Evolutionary conservation across 768 basidiomycete species (phyloP).

Genomic region (Pseudohyphozyma bogoriensis): DNA sequence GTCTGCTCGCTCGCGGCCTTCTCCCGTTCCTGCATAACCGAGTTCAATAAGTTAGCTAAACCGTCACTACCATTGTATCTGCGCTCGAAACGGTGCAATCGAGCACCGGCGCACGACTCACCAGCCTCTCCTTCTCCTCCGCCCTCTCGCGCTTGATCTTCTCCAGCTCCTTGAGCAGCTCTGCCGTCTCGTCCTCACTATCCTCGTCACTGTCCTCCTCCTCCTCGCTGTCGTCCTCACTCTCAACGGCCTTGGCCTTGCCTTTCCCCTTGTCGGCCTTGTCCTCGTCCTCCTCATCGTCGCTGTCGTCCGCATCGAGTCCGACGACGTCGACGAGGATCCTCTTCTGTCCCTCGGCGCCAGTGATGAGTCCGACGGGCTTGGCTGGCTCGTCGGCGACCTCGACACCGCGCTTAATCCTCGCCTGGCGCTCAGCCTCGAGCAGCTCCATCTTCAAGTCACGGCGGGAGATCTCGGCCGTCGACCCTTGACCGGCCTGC

Average conservation of each 20-base stretch:
- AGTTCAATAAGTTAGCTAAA: neutral
- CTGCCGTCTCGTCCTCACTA: slow-evolving; percentile 63
- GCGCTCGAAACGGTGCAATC: neutral
- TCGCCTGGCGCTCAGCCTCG: slow-evolving; percentile 73
- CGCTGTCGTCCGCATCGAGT: slow-evolving; percentile 72
- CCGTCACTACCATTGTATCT: neutral
- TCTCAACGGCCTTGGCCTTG: slow-evolving; percentile 40
- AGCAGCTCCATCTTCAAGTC: slow-evolving; percentile 78
- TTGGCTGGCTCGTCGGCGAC: slow-evolving; percentile 38
- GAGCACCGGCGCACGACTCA: slow-evolving; percentile 30
- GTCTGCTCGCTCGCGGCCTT: slow-evolving; percentile 49
- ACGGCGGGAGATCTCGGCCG: slow-evolving; percentile 59
- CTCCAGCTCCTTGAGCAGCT: slow-evolving; percentile 89
- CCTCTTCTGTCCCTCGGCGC: slow-evolving; percentile 44
- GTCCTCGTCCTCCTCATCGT: slow-evolving; percentile 56
- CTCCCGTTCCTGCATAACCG: slow-evolving; percentile 53
- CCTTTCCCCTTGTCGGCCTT: slow-evolving; percentile 45
- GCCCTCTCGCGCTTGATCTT: slow-evolving; percentile 95
- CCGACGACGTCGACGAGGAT: slow-evolving; percentile 78
- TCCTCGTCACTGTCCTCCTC: slow-evolving; percentile 82
- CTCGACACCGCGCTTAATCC: slow-evolving; percentile 71
- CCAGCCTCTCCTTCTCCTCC: slow-evolving; percentile 68
- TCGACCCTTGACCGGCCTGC: slow-evolving; percentile 81
- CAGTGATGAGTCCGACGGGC: slow-evolving; percentile 34
- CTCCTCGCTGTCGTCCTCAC: slow-evolving; percentile 62